A percentile compares a stretch with the other conserved stretches of the same genome.
Evolutionary conservation across 164 flowering plant species (phyloP).

Genomic region (Warburgia ugandensis): DNA sequence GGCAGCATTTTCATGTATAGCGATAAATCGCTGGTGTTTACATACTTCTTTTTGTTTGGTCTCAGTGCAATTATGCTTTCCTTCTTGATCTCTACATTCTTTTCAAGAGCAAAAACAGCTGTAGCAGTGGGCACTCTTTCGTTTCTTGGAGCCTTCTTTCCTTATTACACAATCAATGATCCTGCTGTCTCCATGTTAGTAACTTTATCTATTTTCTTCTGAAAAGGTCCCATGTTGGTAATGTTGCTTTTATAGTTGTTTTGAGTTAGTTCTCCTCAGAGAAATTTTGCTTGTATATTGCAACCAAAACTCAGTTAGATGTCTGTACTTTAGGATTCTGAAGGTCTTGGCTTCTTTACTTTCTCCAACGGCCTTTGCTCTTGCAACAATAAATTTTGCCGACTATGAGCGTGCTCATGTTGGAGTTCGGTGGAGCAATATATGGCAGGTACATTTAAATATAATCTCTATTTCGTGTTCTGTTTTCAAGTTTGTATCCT

Average conservation of each 20-base stretch:
- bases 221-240: background rate
- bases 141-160: conserved; percentile 92
- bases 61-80: conserved; percentile 89
- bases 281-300: background rate
- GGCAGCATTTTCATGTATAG: conserved; percentile 81
- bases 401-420: conserved; percentile 99
- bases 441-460: conserved; percentile 99
- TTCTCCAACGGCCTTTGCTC: conserved; percentile 97
- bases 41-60: conserved; percentile 83
- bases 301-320: background rate
- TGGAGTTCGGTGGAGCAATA: conserved; percentile 97
- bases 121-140: conserved; percentile 98
- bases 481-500: background rate
- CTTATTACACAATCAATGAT: conserved; percentile 89
- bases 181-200: conserved; percentile 74
- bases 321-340: conserved; percentile 42
- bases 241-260: background rate
- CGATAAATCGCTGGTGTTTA: conserved; percentile 80
- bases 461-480: background rate
- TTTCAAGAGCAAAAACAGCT: conserved; percentile 93
- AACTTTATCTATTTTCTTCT: background rate
- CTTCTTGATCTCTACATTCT: conserved; percentile 87
- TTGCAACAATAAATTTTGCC: conserved; percentile 91
- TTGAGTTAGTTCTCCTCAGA: conserved; percentile 6
- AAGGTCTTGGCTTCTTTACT: conserved; percentile 81